These are phyloP conservation scores for Didymella exigua DNA, from an alignment of 2,329 filamentous ascomycete species.

Conservation along the genomic window DNA sequence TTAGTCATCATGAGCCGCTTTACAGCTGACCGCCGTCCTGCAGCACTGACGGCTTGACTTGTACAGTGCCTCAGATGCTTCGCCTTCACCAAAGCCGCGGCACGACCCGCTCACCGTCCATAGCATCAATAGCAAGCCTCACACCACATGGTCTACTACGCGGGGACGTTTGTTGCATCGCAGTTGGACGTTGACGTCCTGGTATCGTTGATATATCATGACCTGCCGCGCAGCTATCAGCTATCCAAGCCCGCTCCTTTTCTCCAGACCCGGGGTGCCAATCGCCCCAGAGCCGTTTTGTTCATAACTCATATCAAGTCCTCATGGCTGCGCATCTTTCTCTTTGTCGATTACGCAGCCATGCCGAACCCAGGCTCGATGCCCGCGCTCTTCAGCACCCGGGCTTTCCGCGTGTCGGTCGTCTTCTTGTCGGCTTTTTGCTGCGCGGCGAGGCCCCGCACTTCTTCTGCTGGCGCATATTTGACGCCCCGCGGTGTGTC, in stretches of 20 bases:
- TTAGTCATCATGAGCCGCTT: neutral
- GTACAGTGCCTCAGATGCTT: slow-evolving; percentile 1
- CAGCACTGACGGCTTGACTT: slow-evolving; percentile 2
- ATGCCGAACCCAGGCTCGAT: slow-evolving; percentile 77
- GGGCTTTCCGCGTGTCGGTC: slow-evolving; percentile 63
- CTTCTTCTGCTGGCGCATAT: slow-evolving; percentile 69
- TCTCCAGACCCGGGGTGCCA: slow-evolving; percentile 9
- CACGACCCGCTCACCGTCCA: slow-evolving; percentile 8
- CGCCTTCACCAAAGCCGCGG: slow-evolving; percentile 11
- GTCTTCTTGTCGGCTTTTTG: slow-evolving; percentile 75
- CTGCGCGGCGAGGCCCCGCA: slow-evolving; percentile 73
- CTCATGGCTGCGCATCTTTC: neutral
- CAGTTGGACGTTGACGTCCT: slow-evolving; percentile 23
- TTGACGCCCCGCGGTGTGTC: slow-evolving; percentile 80
- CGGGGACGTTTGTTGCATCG: slow-evolving; percentile 9
- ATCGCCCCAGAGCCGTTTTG: slow-evolving; percentile 3
- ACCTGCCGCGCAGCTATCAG: slow-evolving; percentile 18
- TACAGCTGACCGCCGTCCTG: neutral
- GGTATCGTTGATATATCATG: slow-evolving; percentile 25
- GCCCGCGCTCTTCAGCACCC: slow-evolving; percentile 58
- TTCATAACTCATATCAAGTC: slow-evolving; percentile 9
- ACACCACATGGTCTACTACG: too few species aligned
- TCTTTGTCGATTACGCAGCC: slow-evolving; percentile 14
- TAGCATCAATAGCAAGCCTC: too few species aligned
- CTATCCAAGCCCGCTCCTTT: slow-evolving; percentile 20